Base-by-base conservation (phyloP, 2,329 filamentous ascomycete species). In the Drechslerella stenobrocha region DNA sequence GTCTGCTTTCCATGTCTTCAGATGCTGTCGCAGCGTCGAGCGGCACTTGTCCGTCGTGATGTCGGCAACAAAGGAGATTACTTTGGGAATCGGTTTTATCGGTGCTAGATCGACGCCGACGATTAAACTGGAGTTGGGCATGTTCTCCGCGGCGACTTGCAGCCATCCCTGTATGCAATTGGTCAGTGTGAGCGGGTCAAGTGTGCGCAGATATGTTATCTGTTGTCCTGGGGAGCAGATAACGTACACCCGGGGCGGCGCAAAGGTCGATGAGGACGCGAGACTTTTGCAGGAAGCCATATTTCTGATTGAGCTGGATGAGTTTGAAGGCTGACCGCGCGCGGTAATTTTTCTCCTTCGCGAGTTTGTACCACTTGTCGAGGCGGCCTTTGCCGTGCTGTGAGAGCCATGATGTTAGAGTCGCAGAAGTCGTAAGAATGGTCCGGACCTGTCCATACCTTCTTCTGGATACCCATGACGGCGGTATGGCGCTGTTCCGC, bases 301-400 rank as follows among this genome's bases (percentile, higher is more conserved):
- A 98, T 77, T 96, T 97, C 79, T 97, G 96, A 80, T 98, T 98
- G 74, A 98, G 81, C 77, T 98, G 92, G 73, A 98, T 92, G 73
- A 98, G 80, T 80, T 98, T 98, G 83, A 97, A 97, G 59, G 93
- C 91, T 73, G 93, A 91, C 82, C 93, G 84, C 70, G 93, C 92
- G 74, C 93, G 83, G 76, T 96, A 98, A 70, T 93, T 93, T 78
- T 96, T 97, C 77, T 98, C 93, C 78, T 98, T 98, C 70, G 93
- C 93, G 74, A 97, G 86, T 76, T 91, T 92, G 79, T 97, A 98
- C 89, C 91, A 97, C 79, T 97, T 96, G 79, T 98, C 93, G 75
- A 96, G 82, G 84, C 92, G 91, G 78, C 92, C 92, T 81, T 97
- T 97, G 79, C 90, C 92, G 80, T 96, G 88, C 83, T 83, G 72